Evolutionary conservation across 108 stramenopile genomes (phyloP).

Genomic region (Aurantiochytrium sp.): DNA sequence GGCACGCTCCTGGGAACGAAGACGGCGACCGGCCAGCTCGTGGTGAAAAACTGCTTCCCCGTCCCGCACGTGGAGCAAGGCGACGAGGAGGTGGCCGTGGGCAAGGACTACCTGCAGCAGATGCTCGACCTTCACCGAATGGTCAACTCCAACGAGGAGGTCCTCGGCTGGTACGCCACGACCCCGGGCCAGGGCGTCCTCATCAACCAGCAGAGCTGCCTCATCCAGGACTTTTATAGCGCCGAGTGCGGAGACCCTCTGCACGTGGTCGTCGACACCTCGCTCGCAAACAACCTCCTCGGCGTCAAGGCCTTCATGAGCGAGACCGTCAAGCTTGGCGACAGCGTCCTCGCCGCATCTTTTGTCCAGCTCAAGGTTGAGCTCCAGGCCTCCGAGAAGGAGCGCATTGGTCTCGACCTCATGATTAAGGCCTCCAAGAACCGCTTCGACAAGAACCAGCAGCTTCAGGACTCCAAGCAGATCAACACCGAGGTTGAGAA

Average conservation of each 20-base stretch:
- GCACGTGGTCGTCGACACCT: conserved; percentile 80
- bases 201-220: conserved; percentile 79
- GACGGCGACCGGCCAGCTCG: conserved; percentile 56
- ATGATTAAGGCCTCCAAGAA: conserved; percentile 65
- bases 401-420: conserved; percentile 77
- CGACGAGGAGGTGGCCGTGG: conserved; percentile 70
- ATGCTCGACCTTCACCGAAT: conserved; percentile 47
- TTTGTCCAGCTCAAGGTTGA: conserved; percentile 79
- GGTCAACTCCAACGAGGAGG: conserved; percentile 75
- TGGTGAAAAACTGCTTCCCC: conserved; percentile 89
- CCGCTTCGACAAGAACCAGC: conserved; percentile 31
- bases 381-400: conserved; percentile 69
- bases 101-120: conserved; percentile 67
- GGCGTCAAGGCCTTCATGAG: conserved; percentile 70
- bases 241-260: conserved; percentile 77
- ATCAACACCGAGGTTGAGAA: conserved; percentile 32
- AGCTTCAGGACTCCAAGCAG: conserved; percentile 34
- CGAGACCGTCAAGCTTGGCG: conserved; percentile 67
- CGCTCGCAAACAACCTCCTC: conserved; percentile 65
- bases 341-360: conserved; percentile 75
- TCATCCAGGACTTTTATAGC: conserved; percentile 94
- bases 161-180: conserved; percentile 94
- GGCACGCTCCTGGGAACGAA: conserved; percentile 59
- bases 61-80: conserved; percentile 83
- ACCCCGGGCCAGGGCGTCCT: conserved; percentile 39